Base-by-base conservation (phyloP, 2,329 filamentous ascomycete genomes). In the Pseudomassariella vexata region DNA sequence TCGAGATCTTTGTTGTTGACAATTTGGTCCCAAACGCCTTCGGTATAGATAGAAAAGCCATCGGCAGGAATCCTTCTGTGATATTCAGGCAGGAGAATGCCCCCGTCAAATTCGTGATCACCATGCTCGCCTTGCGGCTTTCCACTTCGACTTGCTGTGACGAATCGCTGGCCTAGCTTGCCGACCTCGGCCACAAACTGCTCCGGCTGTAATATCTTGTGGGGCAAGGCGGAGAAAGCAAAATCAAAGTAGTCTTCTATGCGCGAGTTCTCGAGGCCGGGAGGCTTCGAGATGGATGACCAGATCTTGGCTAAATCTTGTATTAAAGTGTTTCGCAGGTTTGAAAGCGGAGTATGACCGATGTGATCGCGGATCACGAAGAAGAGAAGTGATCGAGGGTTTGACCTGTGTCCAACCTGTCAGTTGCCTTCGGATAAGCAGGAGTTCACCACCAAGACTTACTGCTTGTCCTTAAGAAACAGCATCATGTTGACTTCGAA, bases 221-320 rank as follows among this genome's bases (percentile, higher is more conserved):
- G 92, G 4, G 92, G 92, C 15, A 98, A 73, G 1, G 90, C 88
- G 28, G 89, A 86, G 53, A 98, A 98, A 34, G 88, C 89, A 60
- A 98, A 96, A 63, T 98, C 92, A 52, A 98, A 98, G 65, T 96
- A 98, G 55, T 98, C 90, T 48, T 92, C 85, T 44, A 98, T 96
- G 36, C 73, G 79, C 14, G 90, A 90, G 45, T 79, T 79, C 55
- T 98, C 92, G 35, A 96, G 71, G 1, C 90, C 90, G 19, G 79
- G 64, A 4, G 92, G 92, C 57, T 98, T 98, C 24, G 89, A 89
- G 39, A 98, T 82, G 29, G 86, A 84, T 3, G 82, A 75, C 92
- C 92, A 98, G 48, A 98, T 87, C 56, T 90, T 85, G 30, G 79
- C 81, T 40, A 98, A 70, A 57, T 96, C 92, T 62, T 94, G 85